A percentile compares a stretch with the other conserved stretches of the same genome.
phyloP scores from a whole-genome alignment of 2,329 filamentous ascomycete species.

The Sporothrix curviconia region DNA sequence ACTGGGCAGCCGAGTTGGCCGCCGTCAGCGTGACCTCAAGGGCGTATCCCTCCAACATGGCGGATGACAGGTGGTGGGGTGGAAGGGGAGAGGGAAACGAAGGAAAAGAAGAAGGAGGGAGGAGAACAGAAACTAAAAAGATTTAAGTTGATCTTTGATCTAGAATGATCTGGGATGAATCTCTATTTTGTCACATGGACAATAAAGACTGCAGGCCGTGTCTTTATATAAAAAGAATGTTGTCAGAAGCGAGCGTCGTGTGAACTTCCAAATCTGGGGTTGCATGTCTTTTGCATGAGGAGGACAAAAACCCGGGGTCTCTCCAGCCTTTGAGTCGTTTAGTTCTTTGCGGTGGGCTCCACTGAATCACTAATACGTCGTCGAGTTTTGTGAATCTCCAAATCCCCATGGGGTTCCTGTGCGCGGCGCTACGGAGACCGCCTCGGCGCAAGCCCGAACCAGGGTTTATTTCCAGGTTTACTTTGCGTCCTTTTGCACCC shows the following conservation, averaged over 20 bases:
- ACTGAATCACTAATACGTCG: too few relatives aligned
- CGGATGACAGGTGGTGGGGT: neutral
- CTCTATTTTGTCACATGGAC: neutral
- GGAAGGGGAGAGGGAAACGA: neutral
- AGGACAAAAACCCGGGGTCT: neutral
- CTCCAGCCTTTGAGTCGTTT: neutral
- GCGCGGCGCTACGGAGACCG: neutral
- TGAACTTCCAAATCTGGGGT: neutral
- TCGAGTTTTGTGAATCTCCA: too few relatives aligned
- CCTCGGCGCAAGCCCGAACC: neutral
- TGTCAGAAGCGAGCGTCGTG: too few relatives aligned
- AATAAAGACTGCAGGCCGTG: neutral
- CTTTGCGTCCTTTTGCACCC: too few relatives aligned
- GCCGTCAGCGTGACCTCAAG: slow-evolving; percentile 1
- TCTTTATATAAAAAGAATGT: too few relatives aligned
- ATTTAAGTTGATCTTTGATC: neutral
- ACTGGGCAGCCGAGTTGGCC: slow-evolving; percentile 2
- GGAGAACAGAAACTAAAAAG: neutral
- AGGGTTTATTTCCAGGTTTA: neutral
- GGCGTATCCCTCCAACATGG: slow-evolving; percentile 3
- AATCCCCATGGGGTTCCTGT: neutral
- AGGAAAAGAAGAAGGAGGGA: too few relatives aligned
- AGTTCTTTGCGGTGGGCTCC: neutral
- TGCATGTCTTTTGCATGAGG: neutral
- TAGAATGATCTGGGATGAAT: neutral